Evolutionary conservation across 2,329 filamentous ascomycete species (phyloP).

Genomic region (Knoxdaviesia proteae): DNA sequence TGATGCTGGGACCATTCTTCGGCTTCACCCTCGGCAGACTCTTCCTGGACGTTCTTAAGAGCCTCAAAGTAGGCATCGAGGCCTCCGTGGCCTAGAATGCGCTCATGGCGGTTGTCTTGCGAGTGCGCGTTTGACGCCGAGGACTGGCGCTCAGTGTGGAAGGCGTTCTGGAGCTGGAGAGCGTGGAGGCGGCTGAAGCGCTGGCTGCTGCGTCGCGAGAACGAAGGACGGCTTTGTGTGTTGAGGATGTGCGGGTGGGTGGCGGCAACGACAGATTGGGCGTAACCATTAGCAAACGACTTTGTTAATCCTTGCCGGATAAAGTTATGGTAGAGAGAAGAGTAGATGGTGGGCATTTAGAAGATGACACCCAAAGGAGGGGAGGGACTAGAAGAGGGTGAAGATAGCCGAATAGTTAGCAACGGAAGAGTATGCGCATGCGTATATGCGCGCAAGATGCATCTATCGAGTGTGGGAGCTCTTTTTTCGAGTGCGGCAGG

Average conservation of each 20-base stretch:
- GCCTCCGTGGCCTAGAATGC: slow-evolving; percentile 30
- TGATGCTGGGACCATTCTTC: slow-evolving; percentile 86
- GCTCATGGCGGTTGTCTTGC: slow-evolving; percentile 32
- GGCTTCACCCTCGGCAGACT: slow-evolving; percentile 35
- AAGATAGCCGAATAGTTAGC: neutral
- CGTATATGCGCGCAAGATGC: no score
- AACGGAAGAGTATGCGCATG: neutral
- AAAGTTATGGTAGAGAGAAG: slow-evolving; percentile 54
- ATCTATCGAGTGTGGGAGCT: no score
- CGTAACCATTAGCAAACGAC: slow-evolving; percentile 93
- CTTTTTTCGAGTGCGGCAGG: no score
- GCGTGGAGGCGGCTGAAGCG: slow-evolving; percentile 31
- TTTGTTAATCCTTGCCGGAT: slow-evolving; percentile 91
- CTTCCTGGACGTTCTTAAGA: slow-evolving; percentile 60
- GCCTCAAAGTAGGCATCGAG: slow-evolving; percentile 85
- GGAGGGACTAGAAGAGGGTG: slow-evolving; percentile 17
- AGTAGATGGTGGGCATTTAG: slow-evolving; percentile 78
- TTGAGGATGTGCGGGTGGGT: slow-evolving; percentile 62
- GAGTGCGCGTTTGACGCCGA: slow-evolving; percentile 26
- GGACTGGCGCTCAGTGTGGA: slow-evolving; percentile 36
- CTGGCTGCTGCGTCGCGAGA: slow-evolving; percentile 34
- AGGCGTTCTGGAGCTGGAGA: slow-evolving; percentile 51
- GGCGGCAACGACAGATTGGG: slow-evolving; percentile 89
- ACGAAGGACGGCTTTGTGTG: slow-evolving; percentile 46
- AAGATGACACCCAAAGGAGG: slow-evolving; percentile 34